Base-by-base conservation (phyloP, 1,284 basidiomycete genomes). In the Coniophora puteana region DNA sequence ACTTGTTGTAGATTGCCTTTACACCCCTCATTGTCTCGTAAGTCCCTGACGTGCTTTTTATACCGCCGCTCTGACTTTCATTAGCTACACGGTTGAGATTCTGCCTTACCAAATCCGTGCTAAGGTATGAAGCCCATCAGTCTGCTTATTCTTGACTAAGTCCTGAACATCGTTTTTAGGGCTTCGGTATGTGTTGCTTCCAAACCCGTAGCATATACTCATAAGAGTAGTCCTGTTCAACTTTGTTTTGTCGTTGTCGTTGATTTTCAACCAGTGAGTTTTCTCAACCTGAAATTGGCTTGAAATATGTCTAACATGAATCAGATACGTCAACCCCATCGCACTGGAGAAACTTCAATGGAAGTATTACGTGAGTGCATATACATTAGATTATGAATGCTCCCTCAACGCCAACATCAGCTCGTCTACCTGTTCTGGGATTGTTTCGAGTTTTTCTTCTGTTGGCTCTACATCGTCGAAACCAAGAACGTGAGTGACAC, bases 211-310 rank as follows among this genome's bases (percentile, higher is more conserved):
- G n/a, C n/a, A n/a, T n/a, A n/a, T n/a, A n/a, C n/a, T n/a, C n/a
- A n/a, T n/a, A n/a, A n/a, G n/a, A n/a, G n/a, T 79, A 55, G 76
- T 71, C 18, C 59, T 81, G 10, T 76, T 73, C 63, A 73, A 72
- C 56, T 72, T 78, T 45, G 50, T 66, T 14, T 61, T 76, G 30
- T 73, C 72, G 7, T 47, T 73, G 4, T 71, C 76, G 0, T 56
- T 78, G 23, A 71, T 77, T 38, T 79, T 81, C 69, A 83, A 83
- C 57, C 78, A 82, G 55, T 76, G 55, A 30, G 59, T 46, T 8
- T 8, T 31, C 25, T 20, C 3, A 20, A 14, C 16, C 14, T 12
- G 12, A 6, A 23, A 14, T 30, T 8, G 1, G 12, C 11, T 21
- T 24, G 21, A 38, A 5, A n/a, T 3, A 40, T 30, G 20, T 13